A percentile compares a stretch with the other conserved stretches of the same genome.
phyloP scores from a whole-genome alignment of 2,329 filamentous ascomycete genomes.

The Botrytis sinoallii region DNA sequence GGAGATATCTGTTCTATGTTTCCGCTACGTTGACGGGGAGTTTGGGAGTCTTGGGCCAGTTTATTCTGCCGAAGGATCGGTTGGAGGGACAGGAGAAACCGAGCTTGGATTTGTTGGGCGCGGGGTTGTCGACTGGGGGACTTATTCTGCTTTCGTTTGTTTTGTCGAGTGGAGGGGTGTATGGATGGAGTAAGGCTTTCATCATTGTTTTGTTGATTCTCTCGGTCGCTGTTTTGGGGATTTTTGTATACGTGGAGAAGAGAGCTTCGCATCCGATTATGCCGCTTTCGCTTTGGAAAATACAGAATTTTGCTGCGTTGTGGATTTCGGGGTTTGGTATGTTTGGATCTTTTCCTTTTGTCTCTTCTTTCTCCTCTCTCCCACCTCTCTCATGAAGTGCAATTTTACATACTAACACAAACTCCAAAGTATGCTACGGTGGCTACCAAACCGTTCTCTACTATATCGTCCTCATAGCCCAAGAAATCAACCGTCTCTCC shows the following conservation, averaged over 20 bases:
- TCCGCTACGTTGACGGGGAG: slow-evolving; percentile 38
- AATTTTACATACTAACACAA: not conserved
- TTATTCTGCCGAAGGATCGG: slow-evolving; percentile 42
- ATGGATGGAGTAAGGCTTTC: slow-evolving; percentile 46
- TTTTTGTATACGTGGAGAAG: slow-evolving; percentile 43
- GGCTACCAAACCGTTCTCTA: slow-evolving; percentile 45
- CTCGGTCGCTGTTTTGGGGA: slow-evolving; percentile 40
- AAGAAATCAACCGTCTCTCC: slow-evolving; percentile 41
- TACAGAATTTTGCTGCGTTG: slow-evolving; percentile 45
- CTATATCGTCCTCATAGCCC: slow-evolving; percentile 43
- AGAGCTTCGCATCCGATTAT: slow-evolving; percentile 46
- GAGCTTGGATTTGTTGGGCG: slow-evolving; percentile 43
- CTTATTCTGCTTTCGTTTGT: slow-evolving; percentile 46
- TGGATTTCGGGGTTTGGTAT: slow-evolving; percentile 45
- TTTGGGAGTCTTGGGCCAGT: slow-evolving; percentile 36
- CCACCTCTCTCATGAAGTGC: too few species aligned
- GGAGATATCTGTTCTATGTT: slow-evolving; percentile 42
- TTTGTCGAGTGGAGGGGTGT: slow-evolving; percentile 45
- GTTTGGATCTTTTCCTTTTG: slow-evolving; percentile 1
- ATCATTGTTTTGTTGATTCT: slow-evolving; percentile 44
- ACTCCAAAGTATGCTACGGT: slow-evolving; percentile 40
- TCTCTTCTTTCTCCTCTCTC: not conserved
- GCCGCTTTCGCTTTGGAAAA: slow-evolving; percentile 46
- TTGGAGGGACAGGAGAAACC: slow-evolving; percentile 37
- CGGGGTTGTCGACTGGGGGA: slow-evolving; percentile 43